Evolutionary conservation across 2,329 filamentous ascomycete species (phyloP), one percentile per base, ranked within the genome.

Genomic region (Xylariaceae sp.): DNA sequence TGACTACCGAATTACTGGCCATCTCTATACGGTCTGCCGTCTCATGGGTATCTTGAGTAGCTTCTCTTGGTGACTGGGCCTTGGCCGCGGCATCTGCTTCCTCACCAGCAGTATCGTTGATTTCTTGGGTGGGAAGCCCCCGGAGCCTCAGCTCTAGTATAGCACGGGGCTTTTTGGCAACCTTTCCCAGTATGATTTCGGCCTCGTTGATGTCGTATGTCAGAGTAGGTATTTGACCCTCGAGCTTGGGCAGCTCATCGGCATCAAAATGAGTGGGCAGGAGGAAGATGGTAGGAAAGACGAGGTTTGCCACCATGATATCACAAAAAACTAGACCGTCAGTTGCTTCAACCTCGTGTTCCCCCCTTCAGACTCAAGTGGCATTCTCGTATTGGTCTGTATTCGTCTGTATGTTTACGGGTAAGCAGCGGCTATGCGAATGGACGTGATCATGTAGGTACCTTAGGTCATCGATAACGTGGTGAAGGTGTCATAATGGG

Each of bases 181-280:
- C 78, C 61, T 85, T 89, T 1, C 88, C 90, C 32, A 97, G 68
- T 1, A 96, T 76, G 2, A 96, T 70, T 3, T 80, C 76, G 0
- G 90, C 90, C 69, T 92, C 87, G 11, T 76, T 75, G 50, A 87
- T 75, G 68, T 92, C 81, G 55, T 86, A 85, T 0, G 89, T 91
- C 51, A 94, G 68, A 0, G 77, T 78, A 3, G 79, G 74, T 7
- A 95, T 80, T 27, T 77, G 77, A 30, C 84, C 79, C 67, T 91
- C 86, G 11, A 89, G 68, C 34, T 77, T 70, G 48, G 85, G 80
- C 7, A 88, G 73, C 59, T 87, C 80, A 5, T 85, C 78, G 1
- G 80, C 71, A 1, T 77, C 72, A 31, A 96, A 76, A 66, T 90
- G 87, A 3, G 86, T 83, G 1, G 84, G 73, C 0, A 96, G 78